Conservation (phyloP, 768 basidiomycete genomes). For the Grammothele lineata region DNA sequence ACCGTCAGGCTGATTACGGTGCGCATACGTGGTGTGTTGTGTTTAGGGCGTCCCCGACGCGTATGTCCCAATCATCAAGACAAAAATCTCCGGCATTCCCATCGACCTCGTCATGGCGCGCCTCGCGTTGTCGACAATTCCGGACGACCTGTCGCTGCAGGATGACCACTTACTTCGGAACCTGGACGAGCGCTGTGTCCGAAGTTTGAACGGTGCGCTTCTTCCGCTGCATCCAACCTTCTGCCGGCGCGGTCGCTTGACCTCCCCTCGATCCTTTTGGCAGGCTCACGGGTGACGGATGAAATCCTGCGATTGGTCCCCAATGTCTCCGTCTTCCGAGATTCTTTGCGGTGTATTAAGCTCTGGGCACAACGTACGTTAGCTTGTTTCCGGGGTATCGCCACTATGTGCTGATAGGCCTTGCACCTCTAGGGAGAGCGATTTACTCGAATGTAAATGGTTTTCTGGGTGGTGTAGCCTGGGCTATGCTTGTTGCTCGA, state of each 20-base stretch:
- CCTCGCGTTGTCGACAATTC: conserved; percentile 80
- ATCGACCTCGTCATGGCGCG: conserved; percentile 94
- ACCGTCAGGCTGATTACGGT: background rate
- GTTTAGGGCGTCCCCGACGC: conserved; percentile 91
- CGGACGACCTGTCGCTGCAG: conserved; percentile 83
- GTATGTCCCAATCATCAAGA: conserved; percentile 92
- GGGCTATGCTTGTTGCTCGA: conserved; percentile 98
- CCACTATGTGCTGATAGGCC: background rate
- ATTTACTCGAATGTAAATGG: conserved; percentile 99
- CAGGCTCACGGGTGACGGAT: conserved; percentile 94
- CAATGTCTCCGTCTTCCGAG: conserved; percentile 90
- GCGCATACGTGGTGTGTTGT: no score
- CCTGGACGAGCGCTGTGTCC: conserved; percentile 89
- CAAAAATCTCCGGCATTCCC: conserved; percentile 87
- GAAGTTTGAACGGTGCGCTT: conserved; percentile 84
- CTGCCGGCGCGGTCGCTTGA: background rate
- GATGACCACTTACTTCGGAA: conserved; percentile 91
- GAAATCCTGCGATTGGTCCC: conserved; percentile 94
- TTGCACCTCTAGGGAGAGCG: conserved; percentile 62
- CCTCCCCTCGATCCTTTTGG: background rate
- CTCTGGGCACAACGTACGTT: conserved; percentile 92
- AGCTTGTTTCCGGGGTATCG: background rate
- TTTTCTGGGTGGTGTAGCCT: conserved; percentile 96
- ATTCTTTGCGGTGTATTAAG: conserved; percentile 93
- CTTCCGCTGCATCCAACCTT: background rate